A percentile compares a stretch with the other conserved stretches of the same genome.
These are phyloP conservation scores for Pelagophyceae sp. DNA, from an alignment of 352 stramenopile genomes.

Conservation along the genomic window DNA sequence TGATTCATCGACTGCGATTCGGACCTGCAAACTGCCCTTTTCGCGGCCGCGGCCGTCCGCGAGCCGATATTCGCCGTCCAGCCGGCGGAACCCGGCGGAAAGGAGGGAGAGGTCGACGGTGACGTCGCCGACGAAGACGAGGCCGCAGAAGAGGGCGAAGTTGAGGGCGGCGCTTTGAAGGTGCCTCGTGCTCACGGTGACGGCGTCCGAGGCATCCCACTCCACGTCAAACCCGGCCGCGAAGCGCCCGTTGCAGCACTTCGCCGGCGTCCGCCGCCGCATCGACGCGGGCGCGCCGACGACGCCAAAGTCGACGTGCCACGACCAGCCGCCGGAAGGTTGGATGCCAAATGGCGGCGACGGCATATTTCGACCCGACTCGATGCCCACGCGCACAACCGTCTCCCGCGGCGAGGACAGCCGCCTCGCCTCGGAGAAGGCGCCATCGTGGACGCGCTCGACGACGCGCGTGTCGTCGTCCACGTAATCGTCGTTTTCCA, in stretches of 20 bases:
- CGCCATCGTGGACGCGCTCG: too few species aligned
- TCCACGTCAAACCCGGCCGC: background rate
- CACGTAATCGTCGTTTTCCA: background rate
- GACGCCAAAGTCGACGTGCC: background rate
- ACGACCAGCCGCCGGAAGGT: background rate
- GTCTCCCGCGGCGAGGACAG: background rate
- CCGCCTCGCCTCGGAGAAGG: too few species aligned
- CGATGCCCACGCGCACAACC: background rate
- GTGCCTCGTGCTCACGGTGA: background rate
- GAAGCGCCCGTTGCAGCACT: background rate
- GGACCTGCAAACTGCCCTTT: background rate
- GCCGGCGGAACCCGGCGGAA: background rate
- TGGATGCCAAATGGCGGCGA: background rate
- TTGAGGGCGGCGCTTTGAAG: background rate
- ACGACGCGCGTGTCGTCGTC: background rate
- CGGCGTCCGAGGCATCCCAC: background rate
- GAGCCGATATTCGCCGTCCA: constrained; percentile 1
- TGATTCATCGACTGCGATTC: background rate
- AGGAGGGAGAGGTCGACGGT: background rate
- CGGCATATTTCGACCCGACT: background rate
- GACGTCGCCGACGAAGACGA: background rate
- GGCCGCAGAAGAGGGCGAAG: background rate
- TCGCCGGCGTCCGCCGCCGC: background rate
- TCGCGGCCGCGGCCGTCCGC: constrained; percentile 8
- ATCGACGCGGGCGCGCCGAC: background rate